Percentiles rank a stretch among this genome's conserved stretches.
phyloP scores from a whole-genome alignment of 164 flowering plant species.

The Amborella trichopoda region DNA sequence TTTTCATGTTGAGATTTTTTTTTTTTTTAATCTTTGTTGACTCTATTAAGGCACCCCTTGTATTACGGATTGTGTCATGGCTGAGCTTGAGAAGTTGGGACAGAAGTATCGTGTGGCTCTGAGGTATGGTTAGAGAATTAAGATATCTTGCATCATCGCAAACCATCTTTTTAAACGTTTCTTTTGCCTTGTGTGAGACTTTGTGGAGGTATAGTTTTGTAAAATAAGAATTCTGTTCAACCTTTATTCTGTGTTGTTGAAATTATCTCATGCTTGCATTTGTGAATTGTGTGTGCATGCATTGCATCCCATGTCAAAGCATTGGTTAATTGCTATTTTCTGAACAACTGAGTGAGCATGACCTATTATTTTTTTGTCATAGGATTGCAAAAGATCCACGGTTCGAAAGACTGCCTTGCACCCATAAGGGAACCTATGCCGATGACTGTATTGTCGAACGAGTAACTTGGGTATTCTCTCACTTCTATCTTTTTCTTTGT shows the following conservation, averaged over 20 bases:
- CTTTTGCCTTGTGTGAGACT: no score
- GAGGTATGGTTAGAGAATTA: no score
- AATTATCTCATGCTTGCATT: no score
- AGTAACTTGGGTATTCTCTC: conserved; percentile 59
- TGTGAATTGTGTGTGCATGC: no score
- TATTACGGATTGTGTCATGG: conserved; percentile 94
- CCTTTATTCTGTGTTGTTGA: no score
- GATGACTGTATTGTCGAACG: conserved; percentile 93
- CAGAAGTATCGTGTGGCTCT: conserved; percentile 91
- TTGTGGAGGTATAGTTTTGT: no score
- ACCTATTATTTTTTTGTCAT: conserved; percentile 3
- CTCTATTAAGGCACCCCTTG: conserved; percentile 73
- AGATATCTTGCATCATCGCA: no score
- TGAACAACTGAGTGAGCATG: no score
- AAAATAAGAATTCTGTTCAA: no score
- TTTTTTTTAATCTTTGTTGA: neutral
- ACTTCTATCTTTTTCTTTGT: neutral
- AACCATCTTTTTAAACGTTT: no score
- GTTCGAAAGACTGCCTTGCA: conserved; percentile 83
- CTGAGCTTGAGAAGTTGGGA: conserved; percentile 93
- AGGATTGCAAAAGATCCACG: conserved; percentile 98
- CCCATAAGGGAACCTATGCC: conserved; percentile 96
- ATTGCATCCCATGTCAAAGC: no score
- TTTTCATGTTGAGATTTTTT: neutral
- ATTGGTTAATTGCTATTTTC: no score